A percentile compares a stretch with the other conserved stretches of the same genome.
Conservation (phyloP, 768 basidiomycete species). For the Strobilomyces echinocephalus region DNA sequence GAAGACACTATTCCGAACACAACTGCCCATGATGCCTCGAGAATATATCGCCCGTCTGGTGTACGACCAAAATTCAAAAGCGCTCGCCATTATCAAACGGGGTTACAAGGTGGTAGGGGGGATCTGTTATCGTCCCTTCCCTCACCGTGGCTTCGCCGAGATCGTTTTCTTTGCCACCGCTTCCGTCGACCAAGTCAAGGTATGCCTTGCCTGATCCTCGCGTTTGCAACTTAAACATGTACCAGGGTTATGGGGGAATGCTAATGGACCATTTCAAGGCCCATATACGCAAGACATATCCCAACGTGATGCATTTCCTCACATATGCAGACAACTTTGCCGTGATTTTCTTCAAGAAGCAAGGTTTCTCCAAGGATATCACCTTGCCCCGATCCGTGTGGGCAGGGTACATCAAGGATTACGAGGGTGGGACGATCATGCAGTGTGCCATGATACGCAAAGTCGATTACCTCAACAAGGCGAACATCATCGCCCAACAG, state of each 20-base stretch:
- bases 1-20: conserved; percentile 95
- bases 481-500: conserved; percentile 69
- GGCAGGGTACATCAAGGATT: conserved; percentile 99
- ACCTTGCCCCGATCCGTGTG: conserved; percentile 85
- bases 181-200: conserved; percentile 96
- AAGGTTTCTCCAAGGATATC: conserved; percentile 98
- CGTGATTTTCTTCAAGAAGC: conserved; percentile 98
- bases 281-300: conserved; percentile 78
- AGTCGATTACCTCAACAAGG: conserved; percentile 83
- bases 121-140: conserved; percentile 95
- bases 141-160: conserved; percentile 91
- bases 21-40: conserved; percentile 97
- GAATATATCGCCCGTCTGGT: conserved; percentile 97
- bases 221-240: not conserved
- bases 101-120: conserved; percentile 96
- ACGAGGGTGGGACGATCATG: conserved; percentile 99
- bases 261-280: conserved; percentile 98
- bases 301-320: conserved; percentile 88
- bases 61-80: conserved; percentile 87
- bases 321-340: conserved; percentile 99
- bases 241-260: conserved; percentile 93
- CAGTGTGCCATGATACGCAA: conserved; percentile 94
- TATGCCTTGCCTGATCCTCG: conserved; percentile 30
- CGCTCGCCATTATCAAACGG: conserved; percentile 89
- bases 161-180: conserved; percentile 99